Evolutionary conservation across 2,329 filamentous ascomycete genomes (phyloP).

Genomic region (Aspergillus sp.): DNA sequence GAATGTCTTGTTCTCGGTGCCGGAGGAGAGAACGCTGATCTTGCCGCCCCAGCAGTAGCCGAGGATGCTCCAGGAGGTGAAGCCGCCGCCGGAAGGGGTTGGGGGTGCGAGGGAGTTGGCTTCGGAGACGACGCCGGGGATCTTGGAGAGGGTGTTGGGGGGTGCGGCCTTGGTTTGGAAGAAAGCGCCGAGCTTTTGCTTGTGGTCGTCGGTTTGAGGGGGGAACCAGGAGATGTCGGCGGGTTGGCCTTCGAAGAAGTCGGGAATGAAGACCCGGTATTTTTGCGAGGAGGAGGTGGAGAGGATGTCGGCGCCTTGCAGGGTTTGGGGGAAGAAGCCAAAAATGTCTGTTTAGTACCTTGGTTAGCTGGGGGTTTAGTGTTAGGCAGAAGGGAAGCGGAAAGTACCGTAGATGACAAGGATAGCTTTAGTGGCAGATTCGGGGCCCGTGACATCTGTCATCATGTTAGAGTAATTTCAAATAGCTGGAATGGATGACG

Average conservation of each 20-base stretch:
- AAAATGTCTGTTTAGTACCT: slow-evolving; percentile 54
- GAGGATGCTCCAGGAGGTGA: slow-evolving; percentile 59
- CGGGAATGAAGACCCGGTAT: slow-evolving; percentile 87
- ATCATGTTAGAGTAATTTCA: background rate
- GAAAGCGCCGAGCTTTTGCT: slow-evolving; percentile 59
- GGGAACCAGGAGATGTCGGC: slow-evolving; percentile 63
- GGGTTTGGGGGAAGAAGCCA: slow-evolving; percentile 62
- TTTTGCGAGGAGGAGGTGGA: slow-evolving; percentile 60
- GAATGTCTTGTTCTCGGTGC: slow-evolving; percentile 51
- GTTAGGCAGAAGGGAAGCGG: background rate
- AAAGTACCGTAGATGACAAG: slow-evolving; percentile 53
- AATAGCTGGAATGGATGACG: slow-evolving; percentile 15
- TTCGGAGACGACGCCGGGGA: slow-evolving; percentile 57
- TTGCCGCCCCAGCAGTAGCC: slow-evolving; percentile 63
- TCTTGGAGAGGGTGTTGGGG: slow-evolving; percentile 56
- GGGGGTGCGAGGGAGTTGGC: slow-evolving; percentile 47
- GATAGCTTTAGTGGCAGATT: slow-evolving; percentile 57
- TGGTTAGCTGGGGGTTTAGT: background rate
- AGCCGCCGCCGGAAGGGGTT: slow-evolving; percentile 26
- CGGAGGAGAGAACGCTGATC: slow-evolving; percentile 57
- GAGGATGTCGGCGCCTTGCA: slow-evolving; percentile 65
- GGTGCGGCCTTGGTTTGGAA: slow-evolving; percentile 58
- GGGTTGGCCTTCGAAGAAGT: slow-evolving; percentile 81
- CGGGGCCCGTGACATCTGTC: slow-evolving; percentile 56
- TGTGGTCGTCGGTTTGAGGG: slow-evolving; percentile 60